Evolutionary conservation across 176 grass and related monocot genomes (phyloP).

Genomic region (Aegilops sharonensis): DNA sequence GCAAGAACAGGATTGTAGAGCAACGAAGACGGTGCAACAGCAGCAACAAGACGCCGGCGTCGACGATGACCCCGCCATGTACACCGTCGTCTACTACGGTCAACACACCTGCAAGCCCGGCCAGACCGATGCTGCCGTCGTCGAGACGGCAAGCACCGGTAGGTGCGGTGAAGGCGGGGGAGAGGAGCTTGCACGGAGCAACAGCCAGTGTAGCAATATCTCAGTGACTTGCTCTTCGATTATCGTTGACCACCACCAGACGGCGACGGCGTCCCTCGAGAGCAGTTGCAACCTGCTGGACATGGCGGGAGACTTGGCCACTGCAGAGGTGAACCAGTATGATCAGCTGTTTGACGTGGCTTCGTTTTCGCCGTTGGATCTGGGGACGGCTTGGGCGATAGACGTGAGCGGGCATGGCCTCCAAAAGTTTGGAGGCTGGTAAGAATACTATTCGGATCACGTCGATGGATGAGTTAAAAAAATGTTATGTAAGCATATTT

Average conservation of each 20-base stretch:
- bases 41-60: background rate
- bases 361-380: background rate
- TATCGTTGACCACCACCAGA: background rate
- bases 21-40: constrained; percentile 38
- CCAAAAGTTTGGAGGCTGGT: background rate
- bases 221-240: background rate
- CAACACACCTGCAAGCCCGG: constrained; percentile 41
- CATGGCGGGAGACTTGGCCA: background rate
- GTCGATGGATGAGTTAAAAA: no score
- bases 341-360: background rate
- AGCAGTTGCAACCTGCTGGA: constrained; percentile 13
- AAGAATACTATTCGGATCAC: background rate
- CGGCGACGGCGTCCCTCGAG: background rate
- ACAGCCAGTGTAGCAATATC: constrained; percentile 14
- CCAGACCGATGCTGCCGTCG: background rate
- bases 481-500: no score
- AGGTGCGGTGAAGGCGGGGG: background rate
- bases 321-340: background rate
- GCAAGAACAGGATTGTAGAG: constrained; percentile 27
- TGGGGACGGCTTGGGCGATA: background rate
- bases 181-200: background rate
- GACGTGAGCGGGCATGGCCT: background rate
- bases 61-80: background rate
- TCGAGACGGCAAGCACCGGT: background rate
- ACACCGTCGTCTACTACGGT: constrained; percentile 32